Percentiles rank a stretch among this genome's conserved stretches.
Evolutionary conservation across 371 early-diverging fungal species (phyloP).

Genomic region (Rhizopus microsporus): DNA sequence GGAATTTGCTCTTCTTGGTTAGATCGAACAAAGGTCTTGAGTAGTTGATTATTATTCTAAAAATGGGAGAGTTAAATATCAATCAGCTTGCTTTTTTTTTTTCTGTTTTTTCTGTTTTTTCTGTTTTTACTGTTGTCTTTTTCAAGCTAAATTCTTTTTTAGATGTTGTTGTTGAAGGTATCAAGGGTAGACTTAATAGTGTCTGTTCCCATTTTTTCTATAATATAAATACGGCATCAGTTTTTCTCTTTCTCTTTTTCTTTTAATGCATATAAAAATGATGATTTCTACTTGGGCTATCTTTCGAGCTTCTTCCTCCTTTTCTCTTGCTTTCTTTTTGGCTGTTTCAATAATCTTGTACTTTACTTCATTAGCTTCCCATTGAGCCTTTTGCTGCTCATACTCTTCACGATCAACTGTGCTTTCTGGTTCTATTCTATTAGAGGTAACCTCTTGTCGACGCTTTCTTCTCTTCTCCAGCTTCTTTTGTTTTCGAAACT

Average conservation of each 20-base stretch:
- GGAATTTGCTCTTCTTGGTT: not conserved
- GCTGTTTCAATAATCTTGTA: conserved; percentile 16
- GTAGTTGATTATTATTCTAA: not conserved
- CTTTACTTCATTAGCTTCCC: conserved; percentile 24
- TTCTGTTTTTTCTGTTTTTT: not conserved
- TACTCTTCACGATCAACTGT: conserved; percentile 11
- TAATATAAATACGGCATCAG: not conserved
- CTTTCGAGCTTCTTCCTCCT: conserved; percentile 18
- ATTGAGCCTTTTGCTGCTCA: conserved; percentile 17
- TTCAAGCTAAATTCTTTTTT: not conserved
- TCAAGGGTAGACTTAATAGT: conserved; percentile 16
- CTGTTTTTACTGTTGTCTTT: not conserved
- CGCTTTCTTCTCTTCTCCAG: conserved; percentile 12
- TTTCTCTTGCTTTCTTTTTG: conserved; percentile 15
- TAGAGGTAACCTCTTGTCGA: conserved; percentile 9
- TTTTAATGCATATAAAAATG: not conserved
- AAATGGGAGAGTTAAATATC: not conserved
- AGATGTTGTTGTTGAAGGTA: not conserved
- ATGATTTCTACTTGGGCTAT: conserved; percentile 14
- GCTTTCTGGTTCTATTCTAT: not conserved
- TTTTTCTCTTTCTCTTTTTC: not conserved
- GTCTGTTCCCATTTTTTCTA: conserved; percentile 28
- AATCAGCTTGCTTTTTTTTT: not conserved
- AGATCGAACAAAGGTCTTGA: conserved; percentile 14
- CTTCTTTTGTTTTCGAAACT: conserved; percentile 28